A percentile compares a stretch with the other conserved stretches of the same genome.
Conservation (phyloP, 2,329 filamentous ascomycete species). For the Pyricularia grisea region DNA sequence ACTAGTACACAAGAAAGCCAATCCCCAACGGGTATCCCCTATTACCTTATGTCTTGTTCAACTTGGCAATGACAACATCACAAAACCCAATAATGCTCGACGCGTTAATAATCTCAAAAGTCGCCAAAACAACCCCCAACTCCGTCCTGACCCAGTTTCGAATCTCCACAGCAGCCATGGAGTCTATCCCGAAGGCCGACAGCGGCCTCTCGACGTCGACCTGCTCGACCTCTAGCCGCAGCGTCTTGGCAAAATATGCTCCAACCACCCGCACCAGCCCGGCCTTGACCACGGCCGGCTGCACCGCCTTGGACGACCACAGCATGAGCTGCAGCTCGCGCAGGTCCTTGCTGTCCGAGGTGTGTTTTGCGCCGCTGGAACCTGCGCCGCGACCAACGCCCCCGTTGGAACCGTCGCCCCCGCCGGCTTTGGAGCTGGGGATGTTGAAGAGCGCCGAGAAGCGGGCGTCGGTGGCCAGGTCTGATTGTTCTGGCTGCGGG, state of each 20-base stretch:
- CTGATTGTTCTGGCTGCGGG: not conserved
- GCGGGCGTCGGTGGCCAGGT: not conserved
- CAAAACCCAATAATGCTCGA: not conserved
- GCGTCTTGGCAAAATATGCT: not conserved
- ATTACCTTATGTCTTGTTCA: constrained; percentile 16
- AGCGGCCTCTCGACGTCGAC: not conserved
- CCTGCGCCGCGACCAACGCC: not conserved
- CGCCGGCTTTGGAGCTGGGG: not conserved
- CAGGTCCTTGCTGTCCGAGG: not conserved
- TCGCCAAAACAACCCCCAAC: not conserved
- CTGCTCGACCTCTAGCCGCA: not conserved
- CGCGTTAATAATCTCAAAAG: not conserved
- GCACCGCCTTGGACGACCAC: not conserved
- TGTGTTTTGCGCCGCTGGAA: not conserved
- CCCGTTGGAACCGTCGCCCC: not conserved
- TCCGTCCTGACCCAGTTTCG: not conserved
- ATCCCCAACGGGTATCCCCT: no score
- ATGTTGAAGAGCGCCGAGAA: not conserved
- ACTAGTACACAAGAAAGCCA: no score
- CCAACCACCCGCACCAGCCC: not conserved
- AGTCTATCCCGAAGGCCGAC: not conserved
- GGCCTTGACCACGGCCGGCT: not conserved
- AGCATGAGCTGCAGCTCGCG: not conserved
- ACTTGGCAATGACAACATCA: not conserved
- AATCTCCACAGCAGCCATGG: not conserved